Evolutionary conservation across 192 early-diverging fungal species (phyloP).

Genomic region (Phycomyces nitens): DNA sequence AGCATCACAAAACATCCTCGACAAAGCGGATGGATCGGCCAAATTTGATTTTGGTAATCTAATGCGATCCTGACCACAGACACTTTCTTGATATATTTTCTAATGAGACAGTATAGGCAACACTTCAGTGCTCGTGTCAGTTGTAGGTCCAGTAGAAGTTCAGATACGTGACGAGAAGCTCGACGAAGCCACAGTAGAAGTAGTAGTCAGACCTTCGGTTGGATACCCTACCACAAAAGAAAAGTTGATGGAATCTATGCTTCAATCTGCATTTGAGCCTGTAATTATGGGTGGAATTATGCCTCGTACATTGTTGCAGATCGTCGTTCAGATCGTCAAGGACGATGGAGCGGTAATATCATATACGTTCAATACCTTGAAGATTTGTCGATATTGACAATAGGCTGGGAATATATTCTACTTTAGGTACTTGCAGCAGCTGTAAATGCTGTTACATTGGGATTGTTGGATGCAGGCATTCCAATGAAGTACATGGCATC

Average conservation of each 20-base stretch:
- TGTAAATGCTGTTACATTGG: slow-evolving; percentile 81
- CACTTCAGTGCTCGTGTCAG: slow-evolving; percentile 70
- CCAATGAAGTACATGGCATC: slow-evolving; percentile 70
- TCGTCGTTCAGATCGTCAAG: slow-evolving; percentile 80
- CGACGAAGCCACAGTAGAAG: slow-evolving; percentile 82
- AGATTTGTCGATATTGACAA: not conserved
- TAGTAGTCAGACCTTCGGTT: slow-evolving; percentile 66
- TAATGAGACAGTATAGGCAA: slow-evolving; percentile 41
- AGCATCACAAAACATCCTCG: slow-evolving; percentile 63
- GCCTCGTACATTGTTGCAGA: slow-evolving; percentile 83
- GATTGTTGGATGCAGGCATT: slow-evolving; percentile 88
- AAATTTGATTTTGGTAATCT: slow-evolving; percentile 70
- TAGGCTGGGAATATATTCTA: not conserved
- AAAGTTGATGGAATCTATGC: slow-evolving; percentile 62
- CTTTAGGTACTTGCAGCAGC: slow-evolving; percentile 67
- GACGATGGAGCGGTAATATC: slow-evolving; percentile 80
- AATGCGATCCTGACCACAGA: not conserved
- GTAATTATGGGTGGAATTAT: slow-evolving; percentile 74
- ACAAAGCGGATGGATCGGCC: slow-evolving; percentile 82
- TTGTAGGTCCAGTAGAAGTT: slow-evolving; percentile 88
- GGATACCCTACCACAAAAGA: slow-evolving; percentile 65
- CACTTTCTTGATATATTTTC: not conserved
- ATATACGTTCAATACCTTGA: not conserved
- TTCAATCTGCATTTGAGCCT: slow-evolving; percentile 74
- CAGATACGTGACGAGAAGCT: slow-evolving; percentile 83